Conservation (phyloP, 208 protist species). For the Porcisia hertigi region DNA sequence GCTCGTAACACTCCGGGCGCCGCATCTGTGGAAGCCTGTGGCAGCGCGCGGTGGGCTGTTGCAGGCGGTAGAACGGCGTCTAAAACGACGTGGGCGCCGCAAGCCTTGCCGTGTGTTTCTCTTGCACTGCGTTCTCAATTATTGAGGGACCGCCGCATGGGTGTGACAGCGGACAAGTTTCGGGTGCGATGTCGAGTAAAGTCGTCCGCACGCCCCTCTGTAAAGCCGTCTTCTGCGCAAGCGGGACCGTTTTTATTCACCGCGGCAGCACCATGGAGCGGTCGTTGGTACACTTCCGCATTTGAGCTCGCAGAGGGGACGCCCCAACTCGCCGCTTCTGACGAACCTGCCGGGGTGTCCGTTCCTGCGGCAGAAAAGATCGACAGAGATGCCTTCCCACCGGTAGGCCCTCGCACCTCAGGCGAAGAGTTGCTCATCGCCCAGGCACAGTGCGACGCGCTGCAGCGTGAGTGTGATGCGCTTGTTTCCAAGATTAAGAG, state of each 20-base stretch:
- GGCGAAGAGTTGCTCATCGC: slow-evolving; percentile 33
- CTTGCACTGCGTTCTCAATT: neutral
- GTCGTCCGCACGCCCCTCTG: slow-evolving; percentile 9
- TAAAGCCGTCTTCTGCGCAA: slow-evolving; percentile 4
- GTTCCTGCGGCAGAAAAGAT: neutral
- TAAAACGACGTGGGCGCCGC: slow-evolving; percentile 7
- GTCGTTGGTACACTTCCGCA: slow-evolving; percentile 24
- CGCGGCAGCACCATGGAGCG: slow-evolving; percentile 24
- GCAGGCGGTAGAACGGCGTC: slow-evolving; percentile 1
- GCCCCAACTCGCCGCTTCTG: neutral
- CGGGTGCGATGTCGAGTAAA: slow-evolving; percentile 18
- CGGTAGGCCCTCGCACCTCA: slow-evolving; percentile 2
- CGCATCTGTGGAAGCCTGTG: slow-evolving; percentile 3
- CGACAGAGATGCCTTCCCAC: neutral
- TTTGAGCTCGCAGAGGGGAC: slow-evolving; percentile 5
- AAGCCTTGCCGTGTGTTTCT: neutral
- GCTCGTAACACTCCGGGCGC: neutral
- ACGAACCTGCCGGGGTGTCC: neutral
- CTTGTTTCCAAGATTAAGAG: slow-evolving; percentile 44
- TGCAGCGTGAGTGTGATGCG: slow-evolving; percentile 70
- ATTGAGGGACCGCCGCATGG: neutral
- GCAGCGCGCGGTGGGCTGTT: slow-evolving; percentile 15
- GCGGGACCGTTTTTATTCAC: neutral
- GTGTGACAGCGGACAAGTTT: slow-evolving; percentile 4
- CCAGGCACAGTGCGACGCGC: slow-evolving; percentile 33